Conservation (phyloP, 495 filamentous ascomycete genomes). For the Penicillium paxilli region DNA sequence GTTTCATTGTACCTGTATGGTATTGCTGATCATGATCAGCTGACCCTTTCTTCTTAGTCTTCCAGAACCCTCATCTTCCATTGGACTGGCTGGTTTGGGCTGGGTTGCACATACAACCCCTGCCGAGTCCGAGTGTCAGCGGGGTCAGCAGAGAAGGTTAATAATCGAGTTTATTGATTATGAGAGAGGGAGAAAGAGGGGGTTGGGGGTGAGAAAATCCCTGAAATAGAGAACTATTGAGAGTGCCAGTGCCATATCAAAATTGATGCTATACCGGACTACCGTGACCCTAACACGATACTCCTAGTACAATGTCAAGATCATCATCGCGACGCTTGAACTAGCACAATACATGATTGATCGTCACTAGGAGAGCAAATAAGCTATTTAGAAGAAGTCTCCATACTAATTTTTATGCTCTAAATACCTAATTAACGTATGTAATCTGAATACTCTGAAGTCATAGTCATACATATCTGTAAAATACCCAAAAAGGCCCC, state of each 20-base stretch:
- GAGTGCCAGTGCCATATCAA: background rate
- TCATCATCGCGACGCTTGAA: no score
- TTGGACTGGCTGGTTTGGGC: background rate
- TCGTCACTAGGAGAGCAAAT: no score
- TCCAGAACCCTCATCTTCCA: conserved; percentile 1
- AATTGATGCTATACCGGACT: conserved; percentile 2
- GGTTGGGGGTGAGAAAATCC: background rate
- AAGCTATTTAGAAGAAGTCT: background rate
- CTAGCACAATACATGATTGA: no score
- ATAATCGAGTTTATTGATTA: no score
- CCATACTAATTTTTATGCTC: no score
- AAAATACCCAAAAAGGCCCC: conserved; percentile 27
- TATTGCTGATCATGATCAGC: conserved; percentile 10
- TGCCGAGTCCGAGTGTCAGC: background rate
- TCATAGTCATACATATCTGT: conserved; percentile 27
- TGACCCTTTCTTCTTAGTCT: conserved; percentile 2
- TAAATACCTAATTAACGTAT: no score
- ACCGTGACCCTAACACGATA: no score
- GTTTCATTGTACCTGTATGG: conserved; percentile 1
- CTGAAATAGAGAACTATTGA: background rate
- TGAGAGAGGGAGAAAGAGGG: background rate
- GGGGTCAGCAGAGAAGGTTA: background rate
- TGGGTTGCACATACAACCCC: background rate
- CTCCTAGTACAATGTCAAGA: no score
- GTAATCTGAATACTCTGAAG: conserved; percentile 17